Base-by-base conservation (phyloP, 805 yeast genomes). In the Kuraishia cidri region DNA sequence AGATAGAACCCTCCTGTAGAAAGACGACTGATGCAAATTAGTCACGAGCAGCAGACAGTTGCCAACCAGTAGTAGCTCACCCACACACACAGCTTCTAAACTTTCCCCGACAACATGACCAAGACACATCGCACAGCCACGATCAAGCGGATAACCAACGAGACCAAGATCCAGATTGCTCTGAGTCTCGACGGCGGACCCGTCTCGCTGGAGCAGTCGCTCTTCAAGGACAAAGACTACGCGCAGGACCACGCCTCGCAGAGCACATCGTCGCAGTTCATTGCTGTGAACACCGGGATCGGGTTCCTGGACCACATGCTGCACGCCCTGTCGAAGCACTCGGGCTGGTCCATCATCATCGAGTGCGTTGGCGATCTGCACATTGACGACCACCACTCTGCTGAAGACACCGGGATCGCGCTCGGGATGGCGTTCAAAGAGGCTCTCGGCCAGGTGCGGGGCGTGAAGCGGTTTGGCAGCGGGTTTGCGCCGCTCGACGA, bases 251-350 rank as follows among this genome's bases (percentile, higher is more conserved):
- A 74, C 48, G 94, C 94, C 15, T 52, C 79, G 15, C 94, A 86
- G 50, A 51, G 68, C 15, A 74, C 94, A 0, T 59, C 69, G 10
- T 58, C 80, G 5, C 97, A 90, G 56, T 63, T 69, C 7, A 87
- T 92, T 38, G 65, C 75, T 21, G 76, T 92, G 32, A 82, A 84
- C 47, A 82, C 97, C 0, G 98, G 98, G 33, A 73, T 92, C 35
- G 98, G 97, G 1, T 92, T 92, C 52, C 61, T 90, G 37, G 97
- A 92, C 62, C 98, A 92, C 58, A 92, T 92, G 98, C 64, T 92
- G 30, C 96, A 90, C 48, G 98, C 98, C 0, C 65, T 92, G 46
- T 96, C 97, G 25, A 92, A 92, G 51, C 98, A 92, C 58, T 67
- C 94, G 1, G 97, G 97, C 12, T 92, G 97, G 98, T 84, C 95